Percentiles rank a stretch among this genome's conserved stretches.
Conservation (phyloP, 2,329 filamentous ascomycete species). For the Alternaria ethzedia region DNA sequence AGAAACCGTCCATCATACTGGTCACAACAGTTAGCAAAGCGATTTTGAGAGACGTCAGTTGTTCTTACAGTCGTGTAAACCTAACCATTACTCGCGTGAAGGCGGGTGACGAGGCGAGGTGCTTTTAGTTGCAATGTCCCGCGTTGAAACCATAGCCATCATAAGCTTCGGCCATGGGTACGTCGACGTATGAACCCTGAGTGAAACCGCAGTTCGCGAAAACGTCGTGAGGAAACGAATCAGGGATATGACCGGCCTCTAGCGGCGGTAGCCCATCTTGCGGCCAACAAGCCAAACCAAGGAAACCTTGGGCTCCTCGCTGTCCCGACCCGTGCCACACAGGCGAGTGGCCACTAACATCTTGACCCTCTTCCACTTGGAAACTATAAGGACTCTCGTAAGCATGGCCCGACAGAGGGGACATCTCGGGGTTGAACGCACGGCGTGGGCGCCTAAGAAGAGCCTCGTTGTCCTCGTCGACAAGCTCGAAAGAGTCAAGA, state of each 20-base stretch:
- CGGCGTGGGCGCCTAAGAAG: background rate
- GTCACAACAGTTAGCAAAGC: background rate
- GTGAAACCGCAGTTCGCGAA: background rate
- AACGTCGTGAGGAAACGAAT: background rate
- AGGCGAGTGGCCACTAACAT: background rate
- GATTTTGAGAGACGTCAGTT: accelerated
- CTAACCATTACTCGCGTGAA: background rate
- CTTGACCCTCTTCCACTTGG: background rate
- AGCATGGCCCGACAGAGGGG: background rate
- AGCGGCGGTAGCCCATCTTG: background rate
- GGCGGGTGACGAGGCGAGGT: background rate
- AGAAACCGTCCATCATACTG: background rate
- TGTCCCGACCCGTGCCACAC: background rate
- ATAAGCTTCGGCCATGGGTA: background rate
- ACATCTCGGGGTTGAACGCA: background rate
- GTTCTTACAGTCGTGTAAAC: background rate
- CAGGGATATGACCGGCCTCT: background rate
- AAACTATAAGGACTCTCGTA: background rate
- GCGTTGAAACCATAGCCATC: background rate
- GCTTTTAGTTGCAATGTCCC: background rate
- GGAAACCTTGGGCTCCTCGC: background rate
- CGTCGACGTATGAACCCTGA: background rate
- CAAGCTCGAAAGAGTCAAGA: background rate
- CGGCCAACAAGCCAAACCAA: background rate
- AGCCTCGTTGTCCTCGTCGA: background rate